Percentiles rank a stretch among this genome's conserved stretches.
phyloP scores from a whole-genome alignment of 106 monocot species.

The Alisma plantagoaquatica region DNA sequence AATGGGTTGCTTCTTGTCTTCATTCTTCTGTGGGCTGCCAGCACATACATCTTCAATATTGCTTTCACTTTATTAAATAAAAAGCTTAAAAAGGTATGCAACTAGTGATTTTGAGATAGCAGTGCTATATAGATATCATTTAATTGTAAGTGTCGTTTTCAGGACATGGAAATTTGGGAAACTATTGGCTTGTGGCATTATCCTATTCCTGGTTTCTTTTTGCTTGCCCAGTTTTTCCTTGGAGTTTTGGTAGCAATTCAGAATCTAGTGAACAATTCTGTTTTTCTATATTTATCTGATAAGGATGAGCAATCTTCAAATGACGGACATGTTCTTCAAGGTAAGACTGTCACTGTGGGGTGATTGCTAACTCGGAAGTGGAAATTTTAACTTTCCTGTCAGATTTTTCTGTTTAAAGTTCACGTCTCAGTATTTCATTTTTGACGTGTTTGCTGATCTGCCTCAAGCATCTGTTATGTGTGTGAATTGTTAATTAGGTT shows the following conservation, averaged over 20 bases:
- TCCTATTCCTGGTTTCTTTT: conserved; percentile 81
- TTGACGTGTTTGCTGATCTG: too few species aligned
- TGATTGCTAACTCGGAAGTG: neutral
- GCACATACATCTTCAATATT: conserved; percentile 92
- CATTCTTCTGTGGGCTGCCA: conserved; percentile 91
- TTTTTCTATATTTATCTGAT: conserved; percentile 61
- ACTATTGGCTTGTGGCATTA: conserved; percentile 98
- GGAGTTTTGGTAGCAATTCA: conserved; percentile 81
- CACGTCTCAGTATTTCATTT: too few species aligned
- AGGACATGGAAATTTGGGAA: conserved; percentile 99
- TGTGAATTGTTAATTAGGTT: too few species aligned
- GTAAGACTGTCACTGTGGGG: too few species aligned
- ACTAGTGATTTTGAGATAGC: neutral
- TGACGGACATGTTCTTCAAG: conserved; percentile 43
- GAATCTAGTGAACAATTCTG: conserved; percentile 91
- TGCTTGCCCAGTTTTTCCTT: conserved; percentile 87
- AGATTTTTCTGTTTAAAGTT: neutral
- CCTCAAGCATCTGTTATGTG: too few species aligned
- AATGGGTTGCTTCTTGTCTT: conserved; percentile 93
- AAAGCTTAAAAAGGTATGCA: conserved; percentile 67
- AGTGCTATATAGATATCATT: neutral
- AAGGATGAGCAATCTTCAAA: conserved; percentile 27
- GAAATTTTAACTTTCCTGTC: conserved; percentile 2
- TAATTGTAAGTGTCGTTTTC: conserved; percentile 1
- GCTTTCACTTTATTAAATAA: conserved; percentile 86